Evolutionary conservation across 148 eudicot genomes (phyloP).

Genomic region (Chenopodium berlandieri): DNA sequence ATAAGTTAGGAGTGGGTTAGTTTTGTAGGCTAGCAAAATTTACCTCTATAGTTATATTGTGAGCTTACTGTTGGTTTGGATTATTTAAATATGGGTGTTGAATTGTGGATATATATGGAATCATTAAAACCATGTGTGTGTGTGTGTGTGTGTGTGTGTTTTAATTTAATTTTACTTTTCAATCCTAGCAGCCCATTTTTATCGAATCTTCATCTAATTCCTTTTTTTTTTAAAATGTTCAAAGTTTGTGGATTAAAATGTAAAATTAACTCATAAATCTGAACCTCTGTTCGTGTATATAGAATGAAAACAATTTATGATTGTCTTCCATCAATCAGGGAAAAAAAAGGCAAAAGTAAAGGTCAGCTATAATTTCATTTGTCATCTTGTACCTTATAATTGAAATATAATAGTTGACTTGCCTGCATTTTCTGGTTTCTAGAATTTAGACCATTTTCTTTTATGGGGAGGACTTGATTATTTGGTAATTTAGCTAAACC

Average conservation of each 20-base stretch:
- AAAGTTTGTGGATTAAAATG: no score
- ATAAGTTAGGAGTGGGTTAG: background rate
- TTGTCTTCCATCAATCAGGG: slow-evolving; percentile 15
- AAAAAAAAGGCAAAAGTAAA: slow-evolving; percentile 35
- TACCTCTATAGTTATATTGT: background rate
- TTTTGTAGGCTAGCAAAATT: background rate
- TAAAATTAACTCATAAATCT: no score
- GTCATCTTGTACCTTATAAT: slow-evolving; percentile 43
- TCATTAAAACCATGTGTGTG: background rate
- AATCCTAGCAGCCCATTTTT: no score
- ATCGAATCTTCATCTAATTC: no score
- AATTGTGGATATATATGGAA: background rate
- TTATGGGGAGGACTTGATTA: background rate
- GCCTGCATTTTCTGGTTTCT: slow-evolving; percentile 39
- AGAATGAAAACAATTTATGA: slow-evolving; percentile 11
- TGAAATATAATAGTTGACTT: slow-evolving; percentile 87
- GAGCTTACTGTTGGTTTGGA: background rate
- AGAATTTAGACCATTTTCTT: background rate
- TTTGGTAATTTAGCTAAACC: background rate
- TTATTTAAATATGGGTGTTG: background rate
- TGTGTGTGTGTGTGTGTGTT: no score
- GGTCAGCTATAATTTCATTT: slow-evolving; percentile 92
- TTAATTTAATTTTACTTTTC: no score
- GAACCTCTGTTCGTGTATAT: slow-evolving; percentile 24
- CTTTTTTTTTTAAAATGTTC: no score